A percentile compares a stretch with the other conserved stretches of the same genome.
Evolutionary conservation across 2,329 filamentous ascomycete genomes (phyloP).

Genomic region (Xylaria sp.): DNA sequence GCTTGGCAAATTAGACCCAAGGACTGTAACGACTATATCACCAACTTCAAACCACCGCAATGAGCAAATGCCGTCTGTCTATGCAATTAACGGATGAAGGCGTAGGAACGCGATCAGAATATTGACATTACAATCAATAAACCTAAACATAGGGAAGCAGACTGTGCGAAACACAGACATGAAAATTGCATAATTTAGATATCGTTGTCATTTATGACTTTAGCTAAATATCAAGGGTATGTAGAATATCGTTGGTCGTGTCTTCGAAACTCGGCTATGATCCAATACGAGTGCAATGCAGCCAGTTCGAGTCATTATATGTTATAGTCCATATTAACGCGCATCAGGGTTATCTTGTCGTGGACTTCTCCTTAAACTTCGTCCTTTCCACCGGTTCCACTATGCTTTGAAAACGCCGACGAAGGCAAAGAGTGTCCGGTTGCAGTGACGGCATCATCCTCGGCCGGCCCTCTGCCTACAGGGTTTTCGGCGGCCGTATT

Average conservation of each 20-base stretch:
- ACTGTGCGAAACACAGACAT: background rate
- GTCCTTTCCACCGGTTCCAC: conserved; percentile 41
- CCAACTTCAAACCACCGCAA: too few relatives aligned
- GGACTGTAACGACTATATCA: background rate
- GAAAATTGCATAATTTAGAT: too few relatives aligned
- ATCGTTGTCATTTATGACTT: background rate
- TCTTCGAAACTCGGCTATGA: background rate
- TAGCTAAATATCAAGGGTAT: background rate
- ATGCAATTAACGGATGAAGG: too few relatives aligned
- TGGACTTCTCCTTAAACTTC: background rate
- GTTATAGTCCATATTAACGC: background rate
- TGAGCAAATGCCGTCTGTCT: too few relatives aligned
- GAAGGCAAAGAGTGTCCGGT: conserved; percentile 40
- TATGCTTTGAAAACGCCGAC: conserved; percentile 35
- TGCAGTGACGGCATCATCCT: conserved; percentile 40
- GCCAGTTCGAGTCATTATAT: background rate
- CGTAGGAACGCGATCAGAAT: too few relatives aligned
- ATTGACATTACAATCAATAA: too few relatives aligned
- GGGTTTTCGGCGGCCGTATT: conserved; percentile 44
- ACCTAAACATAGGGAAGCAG: too few relatives aligned
- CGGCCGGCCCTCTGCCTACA: conserved; percentile 28
- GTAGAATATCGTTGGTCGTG: background rate
- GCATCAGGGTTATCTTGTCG: background rate
- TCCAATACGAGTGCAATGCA: background rate
- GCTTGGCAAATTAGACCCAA: background rate